phyloP scores from a whole-genome alignment of 208 protist species.

The Angomonas ambiguus region DNA sequence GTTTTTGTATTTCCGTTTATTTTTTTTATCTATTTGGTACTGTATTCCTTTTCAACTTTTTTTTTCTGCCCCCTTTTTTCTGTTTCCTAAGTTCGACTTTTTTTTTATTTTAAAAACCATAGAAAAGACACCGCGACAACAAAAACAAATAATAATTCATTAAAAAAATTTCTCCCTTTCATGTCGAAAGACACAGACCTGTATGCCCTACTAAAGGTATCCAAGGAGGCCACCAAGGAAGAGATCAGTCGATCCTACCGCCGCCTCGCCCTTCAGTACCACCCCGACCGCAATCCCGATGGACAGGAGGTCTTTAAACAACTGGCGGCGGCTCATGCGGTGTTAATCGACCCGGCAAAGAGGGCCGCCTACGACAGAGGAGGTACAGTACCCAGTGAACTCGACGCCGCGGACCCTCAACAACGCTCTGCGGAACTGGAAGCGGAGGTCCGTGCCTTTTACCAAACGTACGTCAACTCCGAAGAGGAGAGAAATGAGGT shows the following conservation, averaged over 20 bases:
- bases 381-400: constrained; percentile 35
- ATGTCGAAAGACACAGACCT: constrained; percentile 23
- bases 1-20: neutral
- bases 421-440: constrained; percentile 69
- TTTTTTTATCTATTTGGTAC: neutral
- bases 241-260: constrained; percentile 76
- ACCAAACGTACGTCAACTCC: constrained; percentile 62
- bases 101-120: neutral
- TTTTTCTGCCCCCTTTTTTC: constrained; percentile 4
- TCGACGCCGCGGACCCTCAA: constrained; percentile 13
- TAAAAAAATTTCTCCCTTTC: no score
- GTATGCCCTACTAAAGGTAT: constrained; percentile 54
- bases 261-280: constrained; percentile 69
- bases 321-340: constrained; percentile 95
- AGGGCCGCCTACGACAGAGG: constrained; percentile 94
- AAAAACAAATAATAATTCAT: constrained; percentile 13
- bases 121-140: neutral
- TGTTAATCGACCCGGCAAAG: constrained; percentile 93
- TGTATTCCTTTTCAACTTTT: neutral
- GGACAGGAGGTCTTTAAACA: constrained; percentile 81
- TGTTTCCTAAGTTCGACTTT: neutral
- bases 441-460: constrained; percentile 64
- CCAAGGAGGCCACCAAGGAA: constrained; percentile 25
- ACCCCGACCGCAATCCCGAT: constrained; percentile 86
- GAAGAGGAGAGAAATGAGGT: constrained; percentile 67